phyloP scores from a whole-genome alignment of 2,329 filamentous ascomycete genomes.

The Berkeleyomyces rouxiae region DNA sequence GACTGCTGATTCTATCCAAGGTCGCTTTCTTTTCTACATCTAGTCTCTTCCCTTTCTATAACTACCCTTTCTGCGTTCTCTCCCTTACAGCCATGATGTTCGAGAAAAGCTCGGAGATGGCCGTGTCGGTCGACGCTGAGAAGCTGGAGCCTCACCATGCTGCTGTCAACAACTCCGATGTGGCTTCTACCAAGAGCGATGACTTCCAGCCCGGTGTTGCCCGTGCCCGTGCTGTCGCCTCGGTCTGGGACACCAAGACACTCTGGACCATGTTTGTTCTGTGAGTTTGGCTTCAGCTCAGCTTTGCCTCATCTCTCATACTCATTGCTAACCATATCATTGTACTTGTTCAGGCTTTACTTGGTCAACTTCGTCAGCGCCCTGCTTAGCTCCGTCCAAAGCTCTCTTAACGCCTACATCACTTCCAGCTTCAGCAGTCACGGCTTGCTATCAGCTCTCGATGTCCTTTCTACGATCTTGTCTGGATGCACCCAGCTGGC shows the following conservation, averaged over 20 bases:
- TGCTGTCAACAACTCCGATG: slow-evolving; percentile 14
- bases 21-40: not conserved
- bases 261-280: slow-evolving; percentile 25
- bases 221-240: slow-evolving; percentile 25
- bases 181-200: slow-evolving; percentile 18
- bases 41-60: not conserved
- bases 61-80: not conserved
- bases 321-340: not conserved
- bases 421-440: slow-evolving; percentile 49
- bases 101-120: not conserved
- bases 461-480: slow-evolving; percentile 38
- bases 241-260: slow-evolving; percentile 23
- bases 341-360: slow-evolving; percentile 21
- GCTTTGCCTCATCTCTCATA: not conserved
- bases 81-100: not conserved
- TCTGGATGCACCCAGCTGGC: slow-evolving; percentile 24
- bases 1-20: not conserved
- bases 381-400: slow-evolving; percentile 23
- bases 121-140: slow-evolving; percentile 9
- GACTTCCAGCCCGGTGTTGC: slow-evolving; percentile 23
- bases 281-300: slow-evolving; percentile 19
- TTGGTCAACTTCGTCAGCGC: slow-evolving; percentile 24
- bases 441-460: slow-evolving; percentile 48
- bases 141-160: slow-evolving; percentile 2
- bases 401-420: slow-evolving; percentile 44